Base-by-base conservation (phyloP, 352 stramenopile genomes). In the Phytopythium cucurbitacearum region DNA sequence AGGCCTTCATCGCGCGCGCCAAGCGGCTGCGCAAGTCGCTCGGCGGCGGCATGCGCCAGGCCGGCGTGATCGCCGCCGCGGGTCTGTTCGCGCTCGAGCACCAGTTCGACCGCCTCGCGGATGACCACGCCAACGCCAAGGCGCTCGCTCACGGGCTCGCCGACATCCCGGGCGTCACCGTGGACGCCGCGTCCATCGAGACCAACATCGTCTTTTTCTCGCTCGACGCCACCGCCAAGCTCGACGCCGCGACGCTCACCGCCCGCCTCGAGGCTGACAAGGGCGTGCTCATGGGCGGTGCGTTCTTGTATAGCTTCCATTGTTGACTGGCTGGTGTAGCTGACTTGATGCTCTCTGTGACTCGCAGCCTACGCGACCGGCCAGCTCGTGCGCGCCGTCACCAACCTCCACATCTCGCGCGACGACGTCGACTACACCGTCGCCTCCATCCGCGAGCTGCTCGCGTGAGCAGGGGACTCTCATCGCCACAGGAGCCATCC, bases 31-130 rank as follows among this genome's bases (percentile, higher is more conserved):
- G 97, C 37, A 99, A 99, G 77, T 95, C 91, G 37, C 82, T 98
- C 11, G 97, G 97, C 10, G 97, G 97, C 39, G 96, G 96, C 5
- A 99, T 99, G 97, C 87, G 97, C 16, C 97, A 99, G 67, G 80
- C 76, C 1, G 96, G 96, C 37, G 65, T 99, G 28, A 82, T 99
- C 48, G 96, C 96, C 7, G 80, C 92, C 0, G 95, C 95, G 41
- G 95, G 90, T 9, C 71, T 98, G 45, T 93, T 92, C 60, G 92
- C 93, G 8, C 65, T 99, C 11, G 76, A 91, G 45, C 84, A 90
- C 75, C 97, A 89, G 48, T 87, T 91, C 42, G 76, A 90, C 13
- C 81, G 80, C 12, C 79, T 97, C 7, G 78, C 60, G 0, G 75
- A 91, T 21, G 89, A 97, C 63, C 88, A 97, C 64, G 60, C 54